These are phyloP conservation scores for Melianthus villosus DNA, from an alignment of 441 rosid species.

Conservation along the genomic window DNA sequence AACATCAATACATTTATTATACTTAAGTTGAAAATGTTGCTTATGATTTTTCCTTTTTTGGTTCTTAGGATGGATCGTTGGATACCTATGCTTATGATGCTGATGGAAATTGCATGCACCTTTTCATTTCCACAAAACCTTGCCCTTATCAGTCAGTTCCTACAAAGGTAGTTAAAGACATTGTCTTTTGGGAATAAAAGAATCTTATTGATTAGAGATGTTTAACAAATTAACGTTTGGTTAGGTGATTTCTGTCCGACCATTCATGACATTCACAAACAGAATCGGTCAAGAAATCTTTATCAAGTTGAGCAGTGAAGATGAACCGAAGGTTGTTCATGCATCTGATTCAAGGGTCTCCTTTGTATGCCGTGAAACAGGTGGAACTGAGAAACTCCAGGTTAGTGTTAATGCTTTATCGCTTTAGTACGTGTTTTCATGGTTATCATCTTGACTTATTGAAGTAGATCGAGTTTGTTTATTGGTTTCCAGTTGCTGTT, in stretches of 20 bases:
- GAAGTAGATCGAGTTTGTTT: conserved; percentile 6
- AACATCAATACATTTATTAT: neutral
- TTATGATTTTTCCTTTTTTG: conserved; percentile 10
- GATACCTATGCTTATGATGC: conserved; percentile 65
- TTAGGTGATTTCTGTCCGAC: conserved; percentile 81
- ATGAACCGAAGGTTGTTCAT: conserved; percentile 67
- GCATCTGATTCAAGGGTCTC: conserved; percentile 72
- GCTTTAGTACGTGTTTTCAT: conserved; percentile 2
- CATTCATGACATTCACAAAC: conserved; percentile 91
- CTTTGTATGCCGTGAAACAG: conserved; percentile 37
- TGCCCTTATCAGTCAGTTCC: conserved; percentile 78
- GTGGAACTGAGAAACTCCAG: conserved; percentile 69
- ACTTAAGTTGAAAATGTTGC: conserved; percentile 2
- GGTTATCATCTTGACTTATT: neutral
- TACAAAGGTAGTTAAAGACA: conserved; percentile 45
- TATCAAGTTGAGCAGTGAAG: conserved; percentile 56
- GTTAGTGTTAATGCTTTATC: conserved; percentile 22
- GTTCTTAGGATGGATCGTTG: conserved; percentile 79
- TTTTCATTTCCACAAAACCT: conserved; percentile 73
- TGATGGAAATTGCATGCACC: conserved; percentile 63
- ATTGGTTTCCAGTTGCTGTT: neutral
- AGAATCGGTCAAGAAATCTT: conserved; percentile 73
- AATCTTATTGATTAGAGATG: conserved; percentile 5
- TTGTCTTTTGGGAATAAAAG: conserved; percentile 3
- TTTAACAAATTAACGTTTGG: conserved; percentile 9